Evolutionary conservation across 2,329 filamentous ascomycete species (phyloP).

Genomic region (Aureobasidium sp.): DNA sequence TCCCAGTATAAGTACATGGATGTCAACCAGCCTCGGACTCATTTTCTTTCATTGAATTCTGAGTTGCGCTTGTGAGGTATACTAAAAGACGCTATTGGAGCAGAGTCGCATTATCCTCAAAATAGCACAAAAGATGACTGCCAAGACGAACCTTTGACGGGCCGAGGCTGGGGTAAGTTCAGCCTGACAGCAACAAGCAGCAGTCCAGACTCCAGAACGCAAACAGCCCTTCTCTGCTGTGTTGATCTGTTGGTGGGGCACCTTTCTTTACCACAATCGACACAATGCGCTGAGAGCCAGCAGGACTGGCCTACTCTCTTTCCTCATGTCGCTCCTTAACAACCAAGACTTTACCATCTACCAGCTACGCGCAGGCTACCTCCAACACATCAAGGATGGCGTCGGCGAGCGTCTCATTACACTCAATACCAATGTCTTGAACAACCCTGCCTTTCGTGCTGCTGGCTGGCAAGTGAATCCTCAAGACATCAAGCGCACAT

Average conservation of each 20-base stretch:
- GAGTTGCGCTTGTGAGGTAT: constrained; percentile 83
- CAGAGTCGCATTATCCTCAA: background rate
- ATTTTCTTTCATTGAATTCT: too few species aligned
- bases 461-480: constrained; percentile 72
- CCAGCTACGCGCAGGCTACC: constrained; percentile 72
- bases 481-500: constrained; percentile 70
- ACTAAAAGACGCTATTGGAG: constrained; percentile 37
- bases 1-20: background rate
- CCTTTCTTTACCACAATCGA: background rate
- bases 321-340: constrained; percentile 31
- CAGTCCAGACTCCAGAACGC: background rate
- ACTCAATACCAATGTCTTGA: constrained; percentile 70
- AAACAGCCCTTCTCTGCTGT: background rate
- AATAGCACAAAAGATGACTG: background rate
- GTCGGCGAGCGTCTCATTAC: constrained; percentile 79
- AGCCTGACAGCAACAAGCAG: constrained; percentile 5
- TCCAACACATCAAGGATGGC: constrained; percentile 73
- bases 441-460: constrained; percentile 73
- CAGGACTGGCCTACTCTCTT: constrained; percentile 15
- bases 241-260: background rate
- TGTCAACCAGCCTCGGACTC: background rate
- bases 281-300: constrained; percentile 15
- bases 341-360: constrained; percentile 62
- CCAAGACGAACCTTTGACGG: background rate
- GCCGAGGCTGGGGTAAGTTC: constrained; percentile 8